Evolutionary conservation across 2,329 filamentous ascomycete species (phyloP).

Genomic region (Pseudohalonectria lignicola): DNA sequence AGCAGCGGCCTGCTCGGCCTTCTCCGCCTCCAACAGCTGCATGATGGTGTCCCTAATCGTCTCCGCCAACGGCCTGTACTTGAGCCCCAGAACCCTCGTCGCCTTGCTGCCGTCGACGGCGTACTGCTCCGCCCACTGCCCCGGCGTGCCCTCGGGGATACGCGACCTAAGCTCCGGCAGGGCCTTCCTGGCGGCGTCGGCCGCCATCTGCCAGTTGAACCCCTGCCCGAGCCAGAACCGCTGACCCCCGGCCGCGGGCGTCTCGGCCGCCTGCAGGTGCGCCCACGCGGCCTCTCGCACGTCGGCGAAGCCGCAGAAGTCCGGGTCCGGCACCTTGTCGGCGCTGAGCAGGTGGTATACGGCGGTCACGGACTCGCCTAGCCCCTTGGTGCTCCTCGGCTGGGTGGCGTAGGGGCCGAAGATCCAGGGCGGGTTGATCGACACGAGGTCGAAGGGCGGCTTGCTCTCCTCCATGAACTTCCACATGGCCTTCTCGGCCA

Average conservation of each 20-base stretch:
- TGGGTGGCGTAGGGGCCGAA: conserved; percentile 7
- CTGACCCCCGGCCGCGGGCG: conserved; percentile 11
- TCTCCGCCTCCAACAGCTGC: conserved; percentile 1
- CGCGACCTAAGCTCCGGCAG: conserved; percentile 6
- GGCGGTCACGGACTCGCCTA: conserved; percentile 3
- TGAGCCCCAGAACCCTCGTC: conserved; percentile 6
- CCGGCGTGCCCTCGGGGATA: conserved; percentile 7
- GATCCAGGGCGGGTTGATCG: conserved; percentile 7
- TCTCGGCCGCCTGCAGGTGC: conserved; percentile 3
- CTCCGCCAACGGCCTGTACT: conserved; percentile 7
- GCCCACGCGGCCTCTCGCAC: conserved; percentile 5
- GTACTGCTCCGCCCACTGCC: conserved; percentile 6
- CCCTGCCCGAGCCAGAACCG: conserved; percentile 12
- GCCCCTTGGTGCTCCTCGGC: not conserved
- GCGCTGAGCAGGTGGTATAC: conserved; percentile 7
- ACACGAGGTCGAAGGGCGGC: conserved; percentile 35
- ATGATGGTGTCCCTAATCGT: conserved; percentile 7
- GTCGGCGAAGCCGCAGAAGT: conserved; percentile 6
- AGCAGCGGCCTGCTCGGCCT: not conserved
- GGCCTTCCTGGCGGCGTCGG: conserved; percentile 8
- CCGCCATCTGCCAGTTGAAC: conserved; percentile 12
- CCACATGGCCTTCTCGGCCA: conserved; percentile 43
- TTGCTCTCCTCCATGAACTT: conserved; percentile 30
- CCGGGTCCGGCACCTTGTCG: conserved; percentile 2
- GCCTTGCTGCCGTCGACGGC: conserved; percentile 9